phyloP scores from a whole-genome alignment of 2,329 filamentous ascomycete species.

The Aspergillus tamarii region DNA sequence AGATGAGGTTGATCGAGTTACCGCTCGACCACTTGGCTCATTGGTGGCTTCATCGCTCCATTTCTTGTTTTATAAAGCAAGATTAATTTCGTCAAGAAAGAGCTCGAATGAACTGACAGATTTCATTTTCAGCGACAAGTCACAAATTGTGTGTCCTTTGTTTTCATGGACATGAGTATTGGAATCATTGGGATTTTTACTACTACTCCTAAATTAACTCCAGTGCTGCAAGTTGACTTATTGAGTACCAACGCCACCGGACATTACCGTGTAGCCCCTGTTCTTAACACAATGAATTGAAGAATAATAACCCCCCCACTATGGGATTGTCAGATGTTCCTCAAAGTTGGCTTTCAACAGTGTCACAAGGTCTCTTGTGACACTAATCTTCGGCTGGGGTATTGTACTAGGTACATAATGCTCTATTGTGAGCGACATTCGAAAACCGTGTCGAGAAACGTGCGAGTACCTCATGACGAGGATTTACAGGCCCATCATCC shows the following conservation, averaged over 20 bases:
- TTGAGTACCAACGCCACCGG: background rate
- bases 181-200: too few relatives aligned
- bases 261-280: background rate
- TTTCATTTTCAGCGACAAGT: too few relatives aligned
- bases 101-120: too few relatives aligned
- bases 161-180: too few relatives aligned
- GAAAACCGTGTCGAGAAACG: background rate
- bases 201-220: too few relatives aligned
- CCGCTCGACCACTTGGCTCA: constrained; percentile 1
- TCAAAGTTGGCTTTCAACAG: background rate
- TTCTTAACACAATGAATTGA: background rate
- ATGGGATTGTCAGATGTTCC: background rate
- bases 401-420: background rate
- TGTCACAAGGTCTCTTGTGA: background rate
- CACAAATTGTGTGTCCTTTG: too few relatives aligned
- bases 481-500: background rate
- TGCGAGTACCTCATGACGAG: background rate
- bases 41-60: background rate
- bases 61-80: background rate
- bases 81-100: rapidly evolving
- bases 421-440: background rate
- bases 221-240: too few relatives aligned
- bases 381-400: background rate
- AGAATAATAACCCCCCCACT: background rate
- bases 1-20: constrained; percentile 3